Percentiles rank a stretch among this genome's conserved stretches.
These are phyloP conservation scores for Phoma sp. DNA, from an alignment of 2,329 filamentous ascomycete genomes.

Conservation along the genomic window DNA sequence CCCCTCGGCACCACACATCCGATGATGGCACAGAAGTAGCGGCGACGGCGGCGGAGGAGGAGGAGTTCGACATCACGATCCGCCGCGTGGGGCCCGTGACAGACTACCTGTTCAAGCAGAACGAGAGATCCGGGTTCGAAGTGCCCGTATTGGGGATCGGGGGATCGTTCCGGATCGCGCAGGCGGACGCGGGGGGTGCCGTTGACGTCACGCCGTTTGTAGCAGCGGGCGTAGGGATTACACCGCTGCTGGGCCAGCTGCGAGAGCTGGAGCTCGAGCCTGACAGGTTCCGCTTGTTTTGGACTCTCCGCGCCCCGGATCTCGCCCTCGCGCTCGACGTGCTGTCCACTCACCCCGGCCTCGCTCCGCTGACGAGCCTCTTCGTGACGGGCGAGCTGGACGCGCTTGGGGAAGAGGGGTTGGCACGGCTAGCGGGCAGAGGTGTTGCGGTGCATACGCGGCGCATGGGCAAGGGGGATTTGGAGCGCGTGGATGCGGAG, in stretches of 20 bases:
- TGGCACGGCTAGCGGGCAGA: too few species aligned
- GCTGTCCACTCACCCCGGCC: slow-evolving; percentile 58
- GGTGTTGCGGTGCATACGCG: slow-evolving; percentile 46
- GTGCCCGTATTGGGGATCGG: slow-evolving; percentile 75
- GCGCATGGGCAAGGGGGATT: slow-evolving; percentile 56
- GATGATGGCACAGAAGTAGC: background rate
- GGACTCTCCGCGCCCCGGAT: slow-evolving; percentile 70
- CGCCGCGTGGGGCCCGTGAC: slow-evolving; percentile 74
- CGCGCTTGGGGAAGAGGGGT: too few species aligned
- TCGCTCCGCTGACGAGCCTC: slow-evolving; percentile 62
- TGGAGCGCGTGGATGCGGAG: slow-evolving; percentile 39
- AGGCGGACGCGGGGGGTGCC: too few species aligned
- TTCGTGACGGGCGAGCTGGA: slow-evolving; percentile 63
- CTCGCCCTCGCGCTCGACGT: slow-evolving; percentile 66
- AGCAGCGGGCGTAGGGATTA: slow-evolving; percentile 83
- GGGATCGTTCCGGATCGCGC: slow-evolving; percentile 62
- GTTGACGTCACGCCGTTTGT: slow-evolving; percentile 71
- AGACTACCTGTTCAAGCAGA: slow-evolving; percentile 65
- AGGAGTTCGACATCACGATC: slow-evolving; percentile 72
- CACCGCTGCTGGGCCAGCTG: slow-evolving; percentile 67
- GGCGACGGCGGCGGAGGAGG: background rate
- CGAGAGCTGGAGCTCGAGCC: too few species aligned
- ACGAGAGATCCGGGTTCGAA: slow-evolving; percentile 61
- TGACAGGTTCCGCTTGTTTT: slow-evolving; percentile 70
- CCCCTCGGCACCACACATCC: slow-evolving; percentile 43